Base-by-base conservation (phyloP, 202 grass and related monocot species). In the Musa balbisiana region DNA sequence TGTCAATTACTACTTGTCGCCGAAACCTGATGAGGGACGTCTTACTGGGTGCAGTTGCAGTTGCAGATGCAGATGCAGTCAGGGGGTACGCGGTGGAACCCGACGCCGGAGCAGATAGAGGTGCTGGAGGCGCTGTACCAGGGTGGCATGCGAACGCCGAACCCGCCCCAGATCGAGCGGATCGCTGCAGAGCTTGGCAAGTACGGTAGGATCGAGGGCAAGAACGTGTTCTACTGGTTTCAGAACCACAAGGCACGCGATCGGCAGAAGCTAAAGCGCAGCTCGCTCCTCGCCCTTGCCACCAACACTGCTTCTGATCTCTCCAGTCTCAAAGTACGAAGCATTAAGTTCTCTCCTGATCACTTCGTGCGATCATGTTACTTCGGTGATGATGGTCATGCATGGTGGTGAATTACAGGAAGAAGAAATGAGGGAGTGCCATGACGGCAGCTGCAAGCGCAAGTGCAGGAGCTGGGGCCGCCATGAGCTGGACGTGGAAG, bases 151-250 rank as follows among this genome's bases (percentile, higher is more conserved):
- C 84, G 90, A 23, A 91, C 93, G 21, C 93, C 93, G 8, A 97
- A 85, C 82, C 83, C 93, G 4, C 69, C 82, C 63, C 93, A 97
- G 86, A 97, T 97, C 79, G 93, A 97, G 81, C 71, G 77, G 68
- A 93, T 97, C 73, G 89, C 90, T 19, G 78, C 86, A 62, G 93
- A 97, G 81, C 90, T 97, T 54, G 76, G 93, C 76, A 70, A 76
- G 55, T 89, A 91, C 6, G 90, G 93, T 16, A 68, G 93, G 75
- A 91, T 97, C 74, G 88, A 97, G 64, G 93, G 93, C 20, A 97
- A 97, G 87, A 97, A 97, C 66, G 84, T 97, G n/a, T 97, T 97
- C 87, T 97, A 97, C 86, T 97, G 93, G 93, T 97, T 97, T 72
- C 93, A 97, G 82, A 97, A 97, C 33, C 93, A 97, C 85, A 97